Conservation (phyloP, 768 basidiomycete species). For the Naganishia randhawae region DNA sequence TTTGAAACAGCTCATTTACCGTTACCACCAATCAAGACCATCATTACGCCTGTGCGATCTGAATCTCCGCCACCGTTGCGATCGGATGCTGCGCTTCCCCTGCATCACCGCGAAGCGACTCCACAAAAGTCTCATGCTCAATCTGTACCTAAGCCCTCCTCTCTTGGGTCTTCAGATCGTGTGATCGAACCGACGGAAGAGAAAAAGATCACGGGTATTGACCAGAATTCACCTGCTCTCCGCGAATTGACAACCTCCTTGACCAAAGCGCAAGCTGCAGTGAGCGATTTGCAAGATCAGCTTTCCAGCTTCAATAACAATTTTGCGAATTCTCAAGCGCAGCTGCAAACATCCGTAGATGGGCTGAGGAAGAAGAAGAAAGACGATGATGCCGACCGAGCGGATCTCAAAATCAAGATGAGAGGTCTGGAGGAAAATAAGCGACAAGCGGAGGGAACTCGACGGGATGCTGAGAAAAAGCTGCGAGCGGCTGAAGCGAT, state of each 20-base stretch:
- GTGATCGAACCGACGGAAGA: neutral
- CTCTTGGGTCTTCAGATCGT: neutral
- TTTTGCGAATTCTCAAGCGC: slow-evolving; percentile 53
- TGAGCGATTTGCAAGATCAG: slow-evolving; percentile 16
- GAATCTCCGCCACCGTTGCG: slow-evolving; percentile 30
- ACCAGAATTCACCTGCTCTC: slow-evolving; percentile 37
- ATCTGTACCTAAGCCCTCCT: neutral
- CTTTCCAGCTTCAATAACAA: slow-evolving; percentile 33
- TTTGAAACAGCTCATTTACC: neutral
- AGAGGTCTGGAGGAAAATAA: slow-evolving; percentile 82
- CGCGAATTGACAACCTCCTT: slow-evolving; percentile 41
- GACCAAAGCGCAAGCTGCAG: slow-evolving; percentile 37
- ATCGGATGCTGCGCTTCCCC: slow-evolving; percentile 24
- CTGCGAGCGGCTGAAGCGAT: slow-evolving; percentile 65
- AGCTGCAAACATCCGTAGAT: slow-evolving; percentile 70
- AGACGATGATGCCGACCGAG: slow-evolving; percentile 72
- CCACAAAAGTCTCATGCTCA: neutral
- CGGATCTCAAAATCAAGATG: slow-evolving; percentile 75
- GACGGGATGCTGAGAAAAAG: slow-evolving; percentile 82
- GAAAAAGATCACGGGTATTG: neutral
- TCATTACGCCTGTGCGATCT: slow-evolving; percentile 22
- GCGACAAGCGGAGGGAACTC: slow-evolving; percentile 72
- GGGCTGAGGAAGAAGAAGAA: slow-evolving; percentile 69
- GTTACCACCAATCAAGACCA: slow-evolving; percentile 4
- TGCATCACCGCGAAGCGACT: slow-evolving; percentile 23